Evolutionary conservation across 2,329 filamentous ascomycete genomes (phyloP).

Genomic region (Penicillium sp.): DNA sequence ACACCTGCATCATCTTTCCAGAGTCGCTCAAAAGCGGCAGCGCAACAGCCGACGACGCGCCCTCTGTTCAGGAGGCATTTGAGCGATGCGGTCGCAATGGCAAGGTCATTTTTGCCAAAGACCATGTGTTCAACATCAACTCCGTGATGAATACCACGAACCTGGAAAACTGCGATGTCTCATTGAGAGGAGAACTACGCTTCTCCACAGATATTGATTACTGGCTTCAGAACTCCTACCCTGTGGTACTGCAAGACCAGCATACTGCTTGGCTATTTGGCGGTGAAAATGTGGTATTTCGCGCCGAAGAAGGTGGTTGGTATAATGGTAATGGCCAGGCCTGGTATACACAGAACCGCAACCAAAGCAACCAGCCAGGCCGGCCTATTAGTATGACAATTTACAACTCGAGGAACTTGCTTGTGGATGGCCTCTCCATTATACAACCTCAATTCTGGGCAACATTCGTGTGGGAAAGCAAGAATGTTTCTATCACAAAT

Average conservation of each 20-base stretch:
- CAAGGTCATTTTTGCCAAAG: slow-evolving; percentile 9
- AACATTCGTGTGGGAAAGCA: slow-evolving; percentile 50
- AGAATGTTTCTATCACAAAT: slow-evolving; percentile 58
- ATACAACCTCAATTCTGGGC: slow-evolving; percentile 57
- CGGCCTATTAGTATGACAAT: slow-evolving; percentile 60
- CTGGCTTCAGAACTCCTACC: slow-evolving; percentile 57
- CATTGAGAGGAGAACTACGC: slow-evolving; percentile 30
- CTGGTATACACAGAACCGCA: slow-evolving; percentile 59
- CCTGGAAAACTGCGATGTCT: slow-evolving; percentile 31
- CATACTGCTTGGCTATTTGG: slow-evolving; percentile 60
- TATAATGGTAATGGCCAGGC: slow-evolving; percentile 64
- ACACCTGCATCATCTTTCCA: slow-evolving; percentile 1
- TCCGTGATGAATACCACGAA: slow-evolving; percentile 20
- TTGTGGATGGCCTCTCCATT: slow-evolving; percentile 55
- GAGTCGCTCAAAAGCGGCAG: not conserved
- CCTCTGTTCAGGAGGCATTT: not conserved
- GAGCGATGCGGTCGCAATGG: not conserved
- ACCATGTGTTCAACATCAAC: slow-evolving; percentile 17
- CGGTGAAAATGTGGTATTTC: slow-evolving; percentile 55
- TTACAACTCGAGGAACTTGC: slow-evolving; percentile 52
- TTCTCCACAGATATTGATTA: slow-evolving; percentile 56
- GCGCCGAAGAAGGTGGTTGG: slow-evolving; percentile 57
- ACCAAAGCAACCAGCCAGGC: slow-evolving; percentile 52
- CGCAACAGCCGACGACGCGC: not conserved
- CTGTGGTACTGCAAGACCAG: slow-evolving; percentile 61